A percentile compares a stretch with the other conserved stretches of the same genome.
These are phyloP conservation scores for Novymonas esmeraldas DNA, from an alignment of 208 protist species.

Conservation along the genomic window DNA sequence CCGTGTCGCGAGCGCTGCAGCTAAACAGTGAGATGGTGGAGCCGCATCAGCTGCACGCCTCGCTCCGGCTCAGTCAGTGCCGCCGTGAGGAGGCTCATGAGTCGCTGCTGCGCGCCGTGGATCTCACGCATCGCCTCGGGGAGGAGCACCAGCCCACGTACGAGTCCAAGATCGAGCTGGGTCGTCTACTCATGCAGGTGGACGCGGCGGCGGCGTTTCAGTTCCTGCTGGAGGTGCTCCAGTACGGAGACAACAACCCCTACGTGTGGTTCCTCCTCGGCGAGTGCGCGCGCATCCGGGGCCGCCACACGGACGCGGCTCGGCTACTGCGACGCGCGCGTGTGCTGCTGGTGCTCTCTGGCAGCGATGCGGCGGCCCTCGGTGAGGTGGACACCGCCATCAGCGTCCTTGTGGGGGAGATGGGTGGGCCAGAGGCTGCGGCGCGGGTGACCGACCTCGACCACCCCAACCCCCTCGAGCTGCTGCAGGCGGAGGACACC, in stretches of 20 bases:
- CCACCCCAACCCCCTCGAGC: constrained; percentile 81
- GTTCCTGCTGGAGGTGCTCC: constrained; percentile 87
- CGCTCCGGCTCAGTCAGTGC: constrained; percentile 80
- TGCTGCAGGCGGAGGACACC: constrained; percentile 72
- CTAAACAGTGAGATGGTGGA: constrained; percentile 67
- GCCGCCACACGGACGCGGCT: constrained; percentile 75
- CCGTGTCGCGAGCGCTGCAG: constrained; percentile 53
- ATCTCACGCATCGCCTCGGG: constrained; percentile 78
- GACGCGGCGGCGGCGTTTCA: constrained; percentile 72
- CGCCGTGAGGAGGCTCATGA: constrained; percentile 66
- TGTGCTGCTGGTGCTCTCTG: constrained; percentile 80
- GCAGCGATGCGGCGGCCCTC: constrained; percentile 58
- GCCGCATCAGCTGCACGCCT: constrained; percentile 85
- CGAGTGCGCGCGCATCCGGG: constrained; percentile 79
- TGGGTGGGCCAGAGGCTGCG: constrained; percentile 82
- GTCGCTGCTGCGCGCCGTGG: constrained; percentile 71
- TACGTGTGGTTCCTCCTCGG: constrained; percentile 94
- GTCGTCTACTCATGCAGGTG: constrained; percentile 90
- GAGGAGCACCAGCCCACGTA: constrained; percentile 92
- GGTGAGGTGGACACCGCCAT: constrained; percentile 84
- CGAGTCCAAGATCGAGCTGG: constrained; percentile 91
- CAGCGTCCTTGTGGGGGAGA: constrained; percentile 77
- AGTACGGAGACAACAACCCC: constrained; percentile 90
- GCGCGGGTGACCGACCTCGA: constrained; percentile 78
- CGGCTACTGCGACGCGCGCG: constrained; percentile 81